Evolutionary conservation across 1,284 basidiomycete species (phyloP), one percentile per base, ranked within the genome.

Genomic region (Sporisorium reilianum): DNA sequence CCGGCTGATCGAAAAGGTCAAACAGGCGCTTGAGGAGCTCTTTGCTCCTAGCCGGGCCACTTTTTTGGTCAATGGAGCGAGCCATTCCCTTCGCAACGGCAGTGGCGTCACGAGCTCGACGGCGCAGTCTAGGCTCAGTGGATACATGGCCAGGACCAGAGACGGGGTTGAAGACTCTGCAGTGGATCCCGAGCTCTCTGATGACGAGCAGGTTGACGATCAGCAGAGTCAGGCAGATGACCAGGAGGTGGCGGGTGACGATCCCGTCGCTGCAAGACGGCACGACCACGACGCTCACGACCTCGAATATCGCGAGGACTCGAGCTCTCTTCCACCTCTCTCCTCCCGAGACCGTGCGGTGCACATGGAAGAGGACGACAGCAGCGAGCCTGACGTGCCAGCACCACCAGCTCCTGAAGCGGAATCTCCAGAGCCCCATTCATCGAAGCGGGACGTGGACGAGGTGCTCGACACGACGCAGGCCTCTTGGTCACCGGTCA

Each of bases 21-120:
- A 91, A 89, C 77, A 83, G 5, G 87, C 88, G 1, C 86, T 94
- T 5, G 92, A 93, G 70, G 84, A 86, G 9, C 81, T 88, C 7
- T 94, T 91, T 79, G 88, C 90, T 2, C 88, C 91, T 0, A 87
- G 89, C 2, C 86, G 91, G n/a, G 90, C 91, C 0, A 91, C 90
- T 0, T 94, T 89, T 66, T 23, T 58, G 7, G 75, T 84, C 53
- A 66, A 68, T 25, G 79, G 68, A 10, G 75, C 78, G 5, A 63
- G 61, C 30, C 59, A 64, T 26, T 66, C 69, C 7, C 51, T 74
- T 20, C 54, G 55, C 28, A 64, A 57, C 16, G 54, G 62, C 6
- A 64, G 52, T 26, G 61, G 62, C 9, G 32, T 34, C 12, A 28
- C 62, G 0, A 54, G 40, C 18, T 42, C 63, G 46, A 51, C 49